Evolutionary conservation across 179 eudicot genomes (phyloP).

Genomic region (Dionaea muscipula): DNA sequence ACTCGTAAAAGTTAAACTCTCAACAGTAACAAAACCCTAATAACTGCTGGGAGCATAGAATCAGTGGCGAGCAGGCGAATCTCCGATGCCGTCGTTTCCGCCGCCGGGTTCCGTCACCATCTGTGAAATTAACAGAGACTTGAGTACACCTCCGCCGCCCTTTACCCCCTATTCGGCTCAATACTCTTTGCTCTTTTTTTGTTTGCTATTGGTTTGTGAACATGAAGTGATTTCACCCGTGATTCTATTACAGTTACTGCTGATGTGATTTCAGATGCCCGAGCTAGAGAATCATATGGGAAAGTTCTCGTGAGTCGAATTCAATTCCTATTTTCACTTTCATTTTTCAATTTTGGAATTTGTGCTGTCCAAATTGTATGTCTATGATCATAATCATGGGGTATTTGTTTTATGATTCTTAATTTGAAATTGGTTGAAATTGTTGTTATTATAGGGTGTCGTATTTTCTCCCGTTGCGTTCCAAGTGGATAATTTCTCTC

Average conservation of each 20-base stretch:
- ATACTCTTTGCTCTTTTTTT: not conserved
- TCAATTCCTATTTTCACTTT: not conserved
- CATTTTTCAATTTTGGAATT: not conserved
- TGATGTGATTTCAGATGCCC: constrained; percentile 52
- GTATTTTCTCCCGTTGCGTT: constrained; percentile 65
- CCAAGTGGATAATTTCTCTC: constrained; percentile 26
- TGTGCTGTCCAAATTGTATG: too few relatives aligned
- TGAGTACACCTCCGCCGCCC: constrained; percentile 26
- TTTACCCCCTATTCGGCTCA: not conserved
- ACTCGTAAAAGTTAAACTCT: too few relatives aligned
- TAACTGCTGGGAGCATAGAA: too few relatives aligned
- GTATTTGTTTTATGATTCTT: not conserved
- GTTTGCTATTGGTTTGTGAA: not conserved
- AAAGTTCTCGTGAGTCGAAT: constrained; percentile 47
- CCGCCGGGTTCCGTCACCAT: constrained; percentile 67
- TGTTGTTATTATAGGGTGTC: constrained; percentile 32
- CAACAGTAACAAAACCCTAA: not conserved
- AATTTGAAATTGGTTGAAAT: not conserved
- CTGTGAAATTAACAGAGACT: constrained; percentile 81
- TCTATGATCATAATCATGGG: not conserved
- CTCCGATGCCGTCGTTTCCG: constrained; percentile 70
- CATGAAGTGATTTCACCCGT: not conserved
- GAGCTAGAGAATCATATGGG: constrained; percentile 54
- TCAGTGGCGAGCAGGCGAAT: constrained; percentile 6
- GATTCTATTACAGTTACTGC: constrained; percentile 47